Percentiles rank a stretch among this genome's conserved stretches.
Evolutionary conservation across 108 stramenopile species (phyloP).

Genomic region (Parietichytrium sp.): DNA sequence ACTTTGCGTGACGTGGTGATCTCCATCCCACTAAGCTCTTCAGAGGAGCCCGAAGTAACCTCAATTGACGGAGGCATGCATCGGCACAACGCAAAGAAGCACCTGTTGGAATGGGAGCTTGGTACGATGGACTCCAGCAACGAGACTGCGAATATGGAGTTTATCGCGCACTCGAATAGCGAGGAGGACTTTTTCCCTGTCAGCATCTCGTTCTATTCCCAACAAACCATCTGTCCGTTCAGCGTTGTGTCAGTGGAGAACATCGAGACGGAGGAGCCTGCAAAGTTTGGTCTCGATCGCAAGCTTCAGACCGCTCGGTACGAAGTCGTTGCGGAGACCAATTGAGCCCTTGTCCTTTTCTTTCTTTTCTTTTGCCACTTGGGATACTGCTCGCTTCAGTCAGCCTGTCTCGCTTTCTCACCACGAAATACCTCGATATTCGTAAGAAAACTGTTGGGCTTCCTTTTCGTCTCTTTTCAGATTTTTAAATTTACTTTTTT

Average conservation of each 20-base stretch:
- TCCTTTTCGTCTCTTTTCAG: too few relatives aligned
- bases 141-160: background rate
- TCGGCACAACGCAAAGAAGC: constrained; percentile 5
- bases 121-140: background rate
- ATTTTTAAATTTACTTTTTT: too few relatives aligned
- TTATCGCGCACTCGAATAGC: constrained; percentile 1
- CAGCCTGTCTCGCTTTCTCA: too few relatives aligned
- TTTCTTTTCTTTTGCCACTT: too few relatives aligned
- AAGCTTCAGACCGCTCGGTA: constrained; percentile 17
- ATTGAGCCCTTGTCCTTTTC: too few relatives aligned
- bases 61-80: background rate
- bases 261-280: background rate
- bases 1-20: background rate
- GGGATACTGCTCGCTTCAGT: too few relatives aligned
- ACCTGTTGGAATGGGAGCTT: constrained; percentile 14
- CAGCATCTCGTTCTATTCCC: background rate
- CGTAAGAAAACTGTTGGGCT: too few relatives aligned
- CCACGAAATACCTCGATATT: too few relatives aligned
- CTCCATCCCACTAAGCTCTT: constrained; percentile 11
- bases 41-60: background rate
- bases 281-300: constrained; percentile 32
- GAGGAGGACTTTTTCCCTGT: constrained; percentile 37
- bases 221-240: constrained; percentile 32
- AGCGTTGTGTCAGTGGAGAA: background rate
- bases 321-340: constrained; percentile 11